Evolutionary conservation across 768 basidiomycete species (phyloP).

Genomic region (Suillus discolor): DNA sequence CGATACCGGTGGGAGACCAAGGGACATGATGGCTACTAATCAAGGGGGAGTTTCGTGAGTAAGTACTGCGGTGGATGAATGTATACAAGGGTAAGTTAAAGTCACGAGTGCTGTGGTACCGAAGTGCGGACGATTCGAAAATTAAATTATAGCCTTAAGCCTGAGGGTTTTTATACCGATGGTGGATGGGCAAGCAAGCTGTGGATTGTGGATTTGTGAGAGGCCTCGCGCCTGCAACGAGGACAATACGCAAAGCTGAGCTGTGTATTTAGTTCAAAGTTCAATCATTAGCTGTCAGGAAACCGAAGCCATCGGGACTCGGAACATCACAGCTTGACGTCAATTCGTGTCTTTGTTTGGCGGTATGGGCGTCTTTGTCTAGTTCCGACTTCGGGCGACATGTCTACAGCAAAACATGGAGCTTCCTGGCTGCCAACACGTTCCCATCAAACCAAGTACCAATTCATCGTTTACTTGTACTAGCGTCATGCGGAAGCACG

Average conservation of each 20-base stretch:
- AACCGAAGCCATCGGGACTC: conserved; percentile 1
- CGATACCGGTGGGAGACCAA: conserved; percentile 63
- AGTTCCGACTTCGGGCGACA: too few species aligned
- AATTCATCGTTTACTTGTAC: neutral
- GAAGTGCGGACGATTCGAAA: neutral
- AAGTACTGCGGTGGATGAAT: conserved; percentile 1
- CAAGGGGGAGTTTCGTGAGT: neutral
- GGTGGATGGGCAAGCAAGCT: neutral
- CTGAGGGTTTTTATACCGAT: conserved; percentile 10
- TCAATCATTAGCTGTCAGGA: neutral
- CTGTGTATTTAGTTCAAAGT: neutral
- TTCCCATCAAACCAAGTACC: neutral
- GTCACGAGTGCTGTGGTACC: conserved; percentile 1
- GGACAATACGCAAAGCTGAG: conserved; percentile 9
- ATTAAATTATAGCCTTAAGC: neutral
- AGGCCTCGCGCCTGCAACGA: conserved; percentile 13
- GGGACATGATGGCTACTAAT: conserved; percentile 27
- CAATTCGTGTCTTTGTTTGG: conserved; percentile 5
- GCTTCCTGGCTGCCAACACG: neutral
- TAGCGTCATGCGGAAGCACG: neutral
- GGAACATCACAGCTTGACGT: conserved; percentile 6
- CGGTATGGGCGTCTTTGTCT: neutral
- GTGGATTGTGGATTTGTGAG: neutral
- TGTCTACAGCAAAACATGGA: conserved; percentile 1
- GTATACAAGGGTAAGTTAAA: neutral